A percentile compares a stretch with the other conserved stretches of the same genome.
Conservation (phyloP, 805 yeast species). For the Sugiyamaella boreocaroliniensis region DNA sequence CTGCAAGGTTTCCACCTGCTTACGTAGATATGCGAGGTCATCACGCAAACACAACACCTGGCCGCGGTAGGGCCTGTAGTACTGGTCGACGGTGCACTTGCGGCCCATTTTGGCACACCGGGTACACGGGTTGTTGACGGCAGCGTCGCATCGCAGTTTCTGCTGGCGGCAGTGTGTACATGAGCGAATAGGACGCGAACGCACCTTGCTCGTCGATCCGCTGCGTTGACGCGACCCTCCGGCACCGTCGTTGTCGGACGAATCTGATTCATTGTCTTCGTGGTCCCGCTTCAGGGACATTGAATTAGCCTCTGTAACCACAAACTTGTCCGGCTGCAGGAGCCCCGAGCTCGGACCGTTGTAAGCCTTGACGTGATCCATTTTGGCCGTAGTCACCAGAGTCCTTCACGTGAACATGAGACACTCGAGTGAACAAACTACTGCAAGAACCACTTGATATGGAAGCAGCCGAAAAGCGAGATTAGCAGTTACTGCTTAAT, state of each 20-base stretch:
- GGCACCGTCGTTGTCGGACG: neutral
- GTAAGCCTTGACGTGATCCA: neutral
- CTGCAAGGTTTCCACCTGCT: slow-evolving; percentile 40
- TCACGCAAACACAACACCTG: slow-evolving; percentile 78
- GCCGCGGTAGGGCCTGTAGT: slow-evolving; percentile 85
- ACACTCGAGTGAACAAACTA: no score
- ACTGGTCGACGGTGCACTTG: slow-evolving; percentile 83
- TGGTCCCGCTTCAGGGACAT: neutral
- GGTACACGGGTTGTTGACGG: slow-evolving; percentile 74
- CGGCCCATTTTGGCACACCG: slow-evolving; percentile 76
- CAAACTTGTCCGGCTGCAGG: neutral
- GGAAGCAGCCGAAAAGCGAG: neutral
- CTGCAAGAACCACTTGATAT: no score
- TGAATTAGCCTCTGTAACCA: neutral
- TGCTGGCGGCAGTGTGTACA: slow-evolving; percentile 94
- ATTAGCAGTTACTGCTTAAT: no score
- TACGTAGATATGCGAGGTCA: slow-evolving; percentile 59
- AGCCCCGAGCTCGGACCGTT: neutral
- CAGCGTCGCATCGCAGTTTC: slow-evolving; percentile 87
- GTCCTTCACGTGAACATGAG: no score
- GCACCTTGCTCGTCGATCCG: neutral
- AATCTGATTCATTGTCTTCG: neutral
- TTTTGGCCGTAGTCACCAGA: neutral
- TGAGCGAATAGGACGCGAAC: slow-evolving; percentile 83
- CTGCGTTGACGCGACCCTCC: neutral